Conservation (phyloP, 2,329 filamentous ascomycete species). For the Neofusicoccum kwambonambiense region DNA sequence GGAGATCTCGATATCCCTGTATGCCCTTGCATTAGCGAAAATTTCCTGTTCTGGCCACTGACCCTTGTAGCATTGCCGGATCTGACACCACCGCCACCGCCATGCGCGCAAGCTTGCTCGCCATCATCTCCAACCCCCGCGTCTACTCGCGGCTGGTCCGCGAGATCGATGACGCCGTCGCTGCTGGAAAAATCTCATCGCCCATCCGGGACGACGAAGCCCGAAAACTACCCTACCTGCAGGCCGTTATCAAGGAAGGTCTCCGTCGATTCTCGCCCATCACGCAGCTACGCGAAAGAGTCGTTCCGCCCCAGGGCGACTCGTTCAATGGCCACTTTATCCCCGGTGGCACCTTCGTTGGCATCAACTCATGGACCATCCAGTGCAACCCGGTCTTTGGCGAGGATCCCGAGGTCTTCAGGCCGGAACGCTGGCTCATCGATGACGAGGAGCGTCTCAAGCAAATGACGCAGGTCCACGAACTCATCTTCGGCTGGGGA, state of each 20-base stretch:
- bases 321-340: slow-evolving; percentile 34
- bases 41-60: not conserved
- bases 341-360: slow-evolving; percentile 39
- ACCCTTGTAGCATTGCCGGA: slow-evolving; percentile 32
- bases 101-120: slow-evolving; percentile 54
- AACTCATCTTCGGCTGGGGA: slow-evolving; percentile 40
- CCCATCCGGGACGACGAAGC: slow-evolving; percentile 45
- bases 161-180: slow-evolving; percentile 47
- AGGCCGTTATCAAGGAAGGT: slow-evolving; percentile 49
- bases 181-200: slow-evolving; percentile 36
- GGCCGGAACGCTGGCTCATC: slow-evolving; percentile 41
- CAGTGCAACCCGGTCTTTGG: slow-evolving; percentile 39
- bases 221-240: slow-evolving; percentile 44
- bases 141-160: slow-evolving; percentile 47
- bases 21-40: slow-evolving; percentile 10
- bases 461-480: slow-evolving; percentile 33
- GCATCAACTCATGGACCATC: slow-evolving; percentile 40
- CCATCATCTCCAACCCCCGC: slow-evolving; percentile 51
- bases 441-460: slow-evolving; percentile 20
- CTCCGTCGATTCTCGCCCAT: slow-evolving; percentile 46
- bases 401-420: slow-evolving; percentile 36
- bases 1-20: slow-evolving; percentile 52
- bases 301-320: slow-evolving; percentile 35
- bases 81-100: slow-evolving; percentile 59
- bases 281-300: slow-evolving; percentile 32